A percentile compares a stretch with the other conserved stretches of the same genome.
Evolutionary conservation across 371 early-diverging fungal genomes (phyloP).

Genomic region (Mortierella polycephala): DNA sequence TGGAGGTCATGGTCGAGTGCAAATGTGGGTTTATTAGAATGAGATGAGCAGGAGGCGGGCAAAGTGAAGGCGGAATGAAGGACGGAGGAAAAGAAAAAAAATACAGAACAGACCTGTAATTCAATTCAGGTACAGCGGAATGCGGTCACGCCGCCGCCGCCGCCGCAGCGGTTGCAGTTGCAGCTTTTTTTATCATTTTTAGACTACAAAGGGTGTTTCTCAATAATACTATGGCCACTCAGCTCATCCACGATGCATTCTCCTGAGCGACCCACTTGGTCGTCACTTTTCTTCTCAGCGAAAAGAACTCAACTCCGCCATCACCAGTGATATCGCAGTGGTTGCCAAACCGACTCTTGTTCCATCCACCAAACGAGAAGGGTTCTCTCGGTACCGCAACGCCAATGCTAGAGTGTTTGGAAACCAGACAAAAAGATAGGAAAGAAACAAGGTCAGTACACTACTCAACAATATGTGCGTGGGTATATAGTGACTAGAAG

Average conservation of each 20-base stretch:
- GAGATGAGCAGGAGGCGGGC: too few relatives aligned
- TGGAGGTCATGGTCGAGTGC: too few relatives aligned
- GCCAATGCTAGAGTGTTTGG: conserved; percentile 59
- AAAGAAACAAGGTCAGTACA: neutral
- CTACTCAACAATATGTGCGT: too few relatives aligned
- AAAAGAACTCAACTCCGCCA: conserved; percentile 74
- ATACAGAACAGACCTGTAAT: too few relatives aligned
- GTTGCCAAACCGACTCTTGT: conserved; percentile 71
- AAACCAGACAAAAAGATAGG: neutral
- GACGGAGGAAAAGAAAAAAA: too few relatives aligned
- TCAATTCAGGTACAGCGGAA: too few relatives aligned
- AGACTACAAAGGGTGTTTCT: neutral
- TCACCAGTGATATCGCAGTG: conserved; percentile 79
- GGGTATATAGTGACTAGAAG: too few relatives aligned
- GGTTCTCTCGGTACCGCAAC: conserved; percentile 81
- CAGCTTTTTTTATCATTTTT: too few relatives aligned
- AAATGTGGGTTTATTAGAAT: too few relatives aligned
- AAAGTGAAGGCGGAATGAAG: too few relatives aligned
- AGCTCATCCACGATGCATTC: conserved; percentile 66
- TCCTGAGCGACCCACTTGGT: conserved; percentile 72
- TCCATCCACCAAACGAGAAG: conserved; percentile 82
- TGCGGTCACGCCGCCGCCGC: too few relatives aligned
- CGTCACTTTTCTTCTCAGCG: conserved; percentile 71
- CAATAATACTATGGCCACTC: neutral
- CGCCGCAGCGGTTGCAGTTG: too few relatives aligned